phyloP scores from a whole-genome alignment of 805 yeast species.

The Candida fluviatilis region DNA sequence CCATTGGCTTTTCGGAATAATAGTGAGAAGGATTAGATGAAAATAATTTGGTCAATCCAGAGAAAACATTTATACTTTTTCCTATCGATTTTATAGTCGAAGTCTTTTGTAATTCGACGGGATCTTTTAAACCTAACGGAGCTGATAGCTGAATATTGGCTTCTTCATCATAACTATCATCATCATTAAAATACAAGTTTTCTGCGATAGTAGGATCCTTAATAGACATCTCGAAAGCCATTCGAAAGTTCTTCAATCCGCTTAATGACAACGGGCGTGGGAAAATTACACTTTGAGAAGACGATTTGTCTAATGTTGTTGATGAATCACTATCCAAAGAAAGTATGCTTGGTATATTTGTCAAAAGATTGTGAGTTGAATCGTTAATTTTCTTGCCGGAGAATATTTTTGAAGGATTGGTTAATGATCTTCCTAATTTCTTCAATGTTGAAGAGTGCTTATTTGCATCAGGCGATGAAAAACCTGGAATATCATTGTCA shows the following conservation, averaged over 20 bases:
- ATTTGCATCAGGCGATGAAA: not conserved
- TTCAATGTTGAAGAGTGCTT: slow-evolving; percentile 10
- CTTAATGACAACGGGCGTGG: slow-evolving; percentile 32
- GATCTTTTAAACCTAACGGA: slow-evolving; percentile 25
- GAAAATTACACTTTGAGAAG: slow-evolving; percentile 8
- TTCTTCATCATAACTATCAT: not conserved
- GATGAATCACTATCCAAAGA: not conserved
- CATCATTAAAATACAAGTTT: slow-evolving; percentile 15
- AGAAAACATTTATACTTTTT: slow-evolving; percentile 26
- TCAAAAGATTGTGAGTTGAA: slow-evolving; percentile 9
- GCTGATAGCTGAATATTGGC: slow-evolving; percentile 7
- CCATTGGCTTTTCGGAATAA: slow-evolving; percentile 38
- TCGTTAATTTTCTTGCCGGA: not conserved
- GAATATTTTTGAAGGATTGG: slow-evolving; percentile 17
- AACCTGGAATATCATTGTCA: not conserved
- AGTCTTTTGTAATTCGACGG: slow-evolving; percentile 15
- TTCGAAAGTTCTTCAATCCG: slow-evolving; percentile 29
- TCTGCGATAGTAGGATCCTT: slow-evolving; percentile 20
- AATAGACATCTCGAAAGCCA: slow-evolving; percentile 29
- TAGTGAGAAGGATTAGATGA: slow-evolving; percentile 61
- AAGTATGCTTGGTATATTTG: too few relatives aligned
- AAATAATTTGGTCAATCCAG: slow-evolving; percentile 43
- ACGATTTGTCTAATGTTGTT: not conserved
- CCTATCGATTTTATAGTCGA: slow-evolving; percentile 14
- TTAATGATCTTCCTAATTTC: slow-evolving; percentile 15